phyloP scores from a whole-genome alignment of 768 basidiomycete species.

The Kwoniella dendrophila region DNA sequence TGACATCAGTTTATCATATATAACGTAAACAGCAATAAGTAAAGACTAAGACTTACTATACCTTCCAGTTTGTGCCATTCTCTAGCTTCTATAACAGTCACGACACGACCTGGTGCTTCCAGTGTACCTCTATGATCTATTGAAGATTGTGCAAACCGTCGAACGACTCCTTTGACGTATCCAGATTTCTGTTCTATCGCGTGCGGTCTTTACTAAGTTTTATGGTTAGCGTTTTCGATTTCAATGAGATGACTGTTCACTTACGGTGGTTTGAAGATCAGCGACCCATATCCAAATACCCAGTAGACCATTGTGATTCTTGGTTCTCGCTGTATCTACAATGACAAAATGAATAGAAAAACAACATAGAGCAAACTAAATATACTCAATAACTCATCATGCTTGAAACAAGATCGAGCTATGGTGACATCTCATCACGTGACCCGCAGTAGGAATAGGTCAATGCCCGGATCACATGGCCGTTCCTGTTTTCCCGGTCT shows the following conservation, averaged over 20 bases:
- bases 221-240: background rate
- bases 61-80: slow-evolving; percentile 68
- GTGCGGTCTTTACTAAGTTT: slow-evolving; percentile 66
- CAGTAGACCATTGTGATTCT: slow-evolving; percentile 60
- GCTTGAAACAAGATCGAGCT: too few relatives aligned
- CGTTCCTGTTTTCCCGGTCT: too few relatives aligned
- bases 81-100: slow-evolving; percentile 82
- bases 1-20: background rate
- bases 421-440: too few relatives aligned
- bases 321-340: background rate
- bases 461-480: too few relatives aligned
- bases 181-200: slow-evolving; percentile 69
- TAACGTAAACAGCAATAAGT: background rate
- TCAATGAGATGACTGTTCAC: background rate
- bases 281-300: slow-evolving; percentile 89
- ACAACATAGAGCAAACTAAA: too few relatives aligned
- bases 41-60: slow-evolving; percentile 60
- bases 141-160: slow-evolving; percentile 86
- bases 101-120: slow-evolving; percentile 83
- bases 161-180: slow-evolving; percentile 85
- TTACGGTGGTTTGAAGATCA: slow-evolving; percentile 80
- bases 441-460: too few relatives aligned
- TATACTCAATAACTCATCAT: too few relatives aligned
- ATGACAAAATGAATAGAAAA: too few relatives aligned
- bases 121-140: slow-evolving; percentile 92